Conservation (phyloP, 352 stramenopile species). For the Globisporangium iwayamae region DNA sequence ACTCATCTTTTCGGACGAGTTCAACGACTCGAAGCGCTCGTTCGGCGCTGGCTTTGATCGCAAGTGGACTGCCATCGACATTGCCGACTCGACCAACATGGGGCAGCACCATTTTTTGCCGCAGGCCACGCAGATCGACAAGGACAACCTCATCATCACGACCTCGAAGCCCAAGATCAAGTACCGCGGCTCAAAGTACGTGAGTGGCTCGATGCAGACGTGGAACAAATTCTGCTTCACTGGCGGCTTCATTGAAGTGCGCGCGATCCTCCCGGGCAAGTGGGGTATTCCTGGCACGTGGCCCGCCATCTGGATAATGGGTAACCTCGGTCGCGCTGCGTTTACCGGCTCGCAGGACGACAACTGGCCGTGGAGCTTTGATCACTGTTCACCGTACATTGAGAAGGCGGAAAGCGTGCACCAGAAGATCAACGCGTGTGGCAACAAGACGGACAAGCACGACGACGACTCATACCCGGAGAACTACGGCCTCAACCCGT, state of each 20-base stretch:
- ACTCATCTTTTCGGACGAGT: constrained; percentile 97
- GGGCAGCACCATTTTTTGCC: constrained; percentile 97
- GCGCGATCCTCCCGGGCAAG: constrained; percentile 93
- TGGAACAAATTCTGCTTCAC: constrained; percentile 99
- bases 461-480: constrained; percentile 78
- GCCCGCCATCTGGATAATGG: constrained; percentile 98
- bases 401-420: constrained; percentile 88
- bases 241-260: constrained; percentile 94
- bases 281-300: constrained; percentile 93
- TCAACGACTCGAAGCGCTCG: constrained; percentile 89
- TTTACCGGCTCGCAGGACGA: constrained; percentile 93
- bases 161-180: constrained; percentile 82
- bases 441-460: constrained; percentile 92
- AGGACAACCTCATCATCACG: constrained; percentile 92
- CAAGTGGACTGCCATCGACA: constrained; percentile 95
- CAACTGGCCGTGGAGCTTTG: constrained; percentile 97
- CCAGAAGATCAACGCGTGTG: constrained; percentile 94
- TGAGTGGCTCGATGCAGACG: constrained; percentile 93
- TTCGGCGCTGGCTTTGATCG: constrained; percentile 94
- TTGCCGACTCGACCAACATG: constrained; percentile 93
- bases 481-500: constrained; percentile 89
- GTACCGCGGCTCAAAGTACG: constrained; percentile 73
- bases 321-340: constrained; percentile 95
- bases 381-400: constrained; percentile 81
- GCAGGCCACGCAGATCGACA: constrained; percentile 88